These are phyloP conservation scores for Penicillium sp. DNA, from an alignment of 2,329 filamentous ascomycete species.

Conservation along the genomic window DNA sequence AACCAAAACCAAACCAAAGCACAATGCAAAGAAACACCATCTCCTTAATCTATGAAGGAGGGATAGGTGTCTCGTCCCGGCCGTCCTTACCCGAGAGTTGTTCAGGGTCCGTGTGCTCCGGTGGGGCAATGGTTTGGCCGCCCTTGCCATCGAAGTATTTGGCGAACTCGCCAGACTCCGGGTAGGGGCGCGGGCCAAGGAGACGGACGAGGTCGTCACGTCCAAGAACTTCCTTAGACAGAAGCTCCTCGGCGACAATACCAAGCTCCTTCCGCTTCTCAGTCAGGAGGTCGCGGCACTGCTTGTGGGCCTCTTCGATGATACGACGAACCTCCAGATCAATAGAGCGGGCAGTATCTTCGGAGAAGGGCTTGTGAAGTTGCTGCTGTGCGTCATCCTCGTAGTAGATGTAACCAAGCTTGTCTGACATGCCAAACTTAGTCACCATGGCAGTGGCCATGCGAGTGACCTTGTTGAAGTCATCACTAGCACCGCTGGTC, in stretches of 20 bases:
- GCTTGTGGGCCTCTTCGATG: slow-evolving; percentile 86
- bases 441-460: slow-evolving; percentile 98
- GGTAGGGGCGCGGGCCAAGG: slow-evolving; percentile 78
- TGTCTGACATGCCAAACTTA: slow-evolving; percentile 97
- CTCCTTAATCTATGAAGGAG: slow-evolving; percentile 11
- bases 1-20: slow-evolving; percentile 20
- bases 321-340: slow-evolving; percentile 89
- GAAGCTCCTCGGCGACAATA: slow-evolving; percentile 85
- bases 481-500: slow-evolving; percentile 89
- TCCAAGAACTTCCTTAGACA: slow-evolving; percentile 85
- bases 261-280: slow-evolving; percentile 88
- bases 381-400: slow-evolving; percentile 71
- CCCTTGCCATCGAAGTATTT: slow-evolving; percentile 77
- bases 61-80: slow-evolving; percentile 32
- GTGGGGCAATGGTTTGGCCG: slow-evolving; percentile 54
- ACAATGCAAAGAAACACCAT: slow-evolving; percentile 6
- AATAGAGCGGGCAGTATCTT: slow-evolving; percentile 88
- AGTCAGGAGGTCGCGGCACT: slow-evolving; percentile 77
- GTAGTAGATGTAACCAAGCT: slow-evolving; percentile 90
- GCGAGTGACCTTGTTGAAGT: slow-evolving; percentile 96
- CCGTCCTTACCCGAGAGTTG: slow-evolving; percentile 43
- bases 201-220: slow-evolving; percentile 90
- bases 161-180: slow-evolving; percentile 81
- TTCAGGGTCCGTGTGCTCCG: slow-evolving; percentile 36
- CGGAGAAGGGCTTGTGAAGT: slow-evolving; percentile 91